Base-by-base conservation (phyloP, 306 rosid genomes). In the Sechiopsis laciniata region DNA sequence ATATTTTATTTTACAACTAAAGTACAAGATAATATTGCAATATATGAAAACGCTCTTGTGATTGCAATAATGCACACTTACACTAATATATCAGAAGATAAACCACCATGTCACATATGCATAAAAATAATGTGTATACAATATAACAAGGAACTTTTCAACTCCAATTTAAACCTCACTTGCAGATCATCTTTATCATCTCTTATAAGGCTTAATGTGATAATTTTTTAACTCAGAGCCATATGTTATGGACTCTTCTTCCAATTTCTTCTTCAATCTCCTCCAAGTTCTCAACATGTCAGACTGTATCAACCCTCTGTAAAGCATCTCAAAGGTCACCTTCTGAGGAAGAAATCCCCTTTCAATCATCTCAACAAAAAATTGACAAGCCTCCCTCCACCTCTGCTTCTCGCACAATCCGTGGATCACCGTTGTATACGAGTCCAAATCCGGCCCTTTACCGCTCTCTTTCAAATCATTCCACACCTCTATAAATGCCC, bases 261-360 rank as follows among this genome's bases (percentile, higher is more conserved):
- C 98, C 60, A 93, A 93, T 71, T 74, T 93, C 84, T 87, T 90
- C 94, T 88, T 88, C 84, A 93, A 85, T 74, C 97, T 87, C 81
- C 91, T 85, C 98, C 98, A 93, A 74, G 94, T 93, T 82, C 90
- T 88, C 87, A 90, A 80, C 96, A 82, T 93, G 74, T 90, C 94
- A 58, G 96, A 80, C 77, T 90, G 96, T 81, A 93, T 87, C 3
- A 90, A 75, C 51, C 98, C 98, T 63, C 75, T 83, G 72, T 93
- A 93, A 29, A 93, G 94, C 10, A 82, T 90, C 91, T 93, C 88
- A 67, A 93, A 93, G 26, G 98, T 93, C 76, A 87, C 78, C 76
- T 83, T 90, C 78, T 82, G 97, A 77, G 97, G 97, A 71, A 93
- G 96, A 87, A 90, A 81, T 19, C 98, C 98, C 55, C 80, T 90